phyloP scores from a whole-genome alignment of 2,329 filamentous ascomycete genomes.

The Aureobasidium sp. region DNA sequence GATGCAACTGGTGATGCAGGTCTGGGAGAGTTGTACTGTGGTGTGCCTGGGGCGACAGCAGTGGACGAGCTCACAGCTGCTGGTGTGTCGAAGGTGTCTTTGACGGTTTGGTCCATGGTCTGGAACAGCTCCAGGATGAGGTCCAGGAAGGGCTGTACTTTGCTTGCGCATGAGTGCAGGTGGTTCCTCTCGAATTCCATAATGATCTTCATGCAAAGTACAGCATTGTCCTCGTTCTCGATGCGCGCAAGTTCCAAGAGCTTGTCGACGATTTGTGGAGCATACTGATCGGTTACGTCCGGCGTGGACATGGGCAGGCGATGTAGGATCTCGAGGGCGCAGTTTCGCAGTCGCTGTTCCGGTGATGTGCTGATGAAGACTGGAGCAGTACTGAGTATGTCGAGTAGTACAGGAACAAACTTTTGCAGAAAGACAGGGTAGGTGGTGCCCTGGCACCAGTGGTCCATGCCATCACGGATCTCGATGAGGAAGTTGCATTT shows the following conservation, averaged over 20 bases:
- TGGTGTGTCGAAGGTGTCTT: conserved; percentile 83
- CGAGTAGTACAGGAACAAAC: conserved; percentile 82
- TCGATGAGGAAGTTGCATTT: conserved; percentile 77
- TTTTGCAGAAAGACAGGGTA: conserved; percentile 78
- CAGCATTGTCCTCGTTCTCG: conserved; percentile 98
- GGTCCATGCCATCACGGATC: conserved; percentile 84
- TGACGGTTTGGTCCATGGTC: conserved; percentile 89
- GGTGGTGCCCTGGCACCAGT: conserved; percentile 67
- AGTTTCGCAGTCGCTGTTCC: conserved; percentile 92
- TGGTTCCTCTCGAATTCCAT: conserved; percentile 96
- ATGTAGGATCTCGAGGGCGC: conserved; percentile 88
- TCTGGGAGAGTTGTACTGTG: conserved; percentile 70
- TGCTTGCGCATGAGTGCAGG: conserved; percentile 62
- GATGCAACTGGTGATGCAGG: conserved; percentile 84
- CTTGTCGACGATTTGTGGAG: conserved; percentile 79
- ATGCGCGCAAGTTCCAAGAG: conserved; percentile 79
- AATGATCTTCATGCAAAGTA: conserved; percentile 95
- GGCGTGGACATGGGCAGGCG: conserved; percentile 66
- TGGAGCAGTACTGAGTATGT: conserved; percentile 73
- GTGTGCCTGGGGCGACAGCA: conserved; percentile 55
- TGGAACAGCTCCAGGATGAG: conserved; percentile 95
- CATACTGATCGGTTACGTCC: conserved; percentile 81
- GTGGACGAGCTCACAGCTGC: conserved; percentile 37
- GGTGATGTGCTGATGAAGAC: conserved; percentile 84
- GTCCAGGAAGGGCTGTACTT: conserved; percentile 81